Percentiles rank a stretch among this genome's conserved stretches.
Evolutionary conservation across 2,329 filamentous ascomycete species (phyloP).

Genomic region (Septoria linicola): DNA sequence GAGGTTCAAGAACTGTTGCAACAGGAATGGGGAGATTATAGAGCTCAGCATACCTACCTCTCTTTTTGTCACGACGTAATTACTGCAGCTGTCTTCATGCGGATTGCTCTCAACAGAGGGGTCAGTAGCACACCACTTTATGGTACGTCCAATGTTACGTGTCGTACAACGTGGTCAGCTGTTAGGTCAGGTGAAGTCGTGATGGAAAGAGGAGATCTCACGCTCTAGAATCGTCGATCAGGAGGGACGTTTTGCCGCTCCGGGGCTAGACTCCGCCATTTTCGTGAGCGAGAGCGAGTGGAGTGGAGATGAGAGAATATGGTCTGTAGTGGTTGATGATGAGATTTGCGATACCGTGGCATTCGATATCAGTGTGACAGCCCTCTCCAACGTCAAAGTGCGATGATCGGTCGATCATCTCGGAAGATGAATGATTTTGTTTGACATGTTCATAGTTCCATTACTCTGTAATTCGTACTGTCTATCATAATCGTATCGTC

Average conservation of each 20-base stretch:
- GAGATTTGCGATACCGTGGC: too few relatives aligned
- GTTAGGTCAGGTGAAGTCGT: constrained; percentile 13
- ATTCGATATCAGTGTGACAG: too few relatives aligned
- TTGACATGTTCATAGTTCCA: too few relatives aligned
- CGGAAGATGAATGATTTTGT: too few relatives aligned
- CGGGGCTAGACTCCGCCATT: not conserved
- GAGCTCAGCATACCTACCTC: constrained; percentile 11
- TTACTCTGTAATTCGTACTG: constrained; percentile 3
- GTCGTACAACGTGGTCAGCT: constrained; percentile 12
- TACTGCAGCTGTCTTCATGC: constrained; percentile 12
- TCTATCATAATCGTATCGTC: constrained; percentile 2
- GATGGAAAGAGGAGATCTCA: not conserved
- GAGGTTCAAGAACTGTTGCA: too few relatives aligned
- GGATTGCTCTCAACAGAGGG: constrained; percentile 5
- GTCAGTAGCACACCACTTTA: constrained; percentile 11
- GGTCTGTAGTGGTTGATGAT: too few relatives aligned
- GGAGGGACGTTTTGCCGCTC: not conserved
- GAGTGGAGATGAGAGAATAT: too few relatives aligned
- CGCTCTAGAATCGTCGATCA: not conserved
- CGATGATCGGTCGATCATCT: too few relatives aligned
- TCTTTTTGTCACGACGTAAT: not conserved
- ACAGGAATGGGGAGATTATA: not conserved
- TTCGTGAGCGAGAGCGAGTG: too few relatives aligned
- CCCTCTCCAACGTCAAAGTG: too few relatives aligned
- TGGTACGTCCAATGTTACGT: constrained; percentile 6